A percentile compares a stretch with the other conserved stretches of the same genome.
Conservation (phyloP, 108 stramenopile genomes). For the Cyclotella sp. region DNA sequence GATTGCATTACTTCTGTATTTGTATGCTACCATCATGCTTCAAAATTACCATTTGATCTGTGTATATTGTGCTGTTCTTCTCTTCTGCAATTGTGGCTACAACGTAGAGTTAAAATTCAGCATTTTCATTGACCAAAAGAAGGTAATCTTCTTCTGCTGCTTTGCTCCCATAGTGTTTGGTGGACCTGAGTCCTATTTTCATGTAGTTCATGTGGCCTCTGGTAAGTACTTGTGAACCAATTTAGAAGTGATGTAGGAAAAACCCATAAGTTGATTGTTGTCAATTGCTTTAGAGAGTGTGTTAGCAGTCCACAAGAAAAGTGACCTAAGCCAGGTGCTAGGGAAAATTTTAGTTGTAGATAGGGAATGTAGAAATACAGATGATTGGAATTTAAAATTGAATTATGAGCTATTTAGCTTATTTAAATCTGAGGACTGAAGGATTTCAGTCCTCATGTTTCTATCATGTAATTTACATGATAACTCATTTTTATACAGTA, state of each 20-base stretch:
- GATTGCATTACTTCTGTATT: conserved; percentile 2
- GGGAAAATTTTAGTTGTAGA: no score
- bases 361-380: no score
- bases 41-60: not conserved
- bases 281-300: conserved; percentile 6
- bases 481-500: no score
- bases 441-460: no score
- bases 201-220: conserved; percentile 1
- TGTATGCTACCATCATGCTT: not conserved
- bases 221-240: not conserved
- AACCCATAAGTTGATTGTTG: no score
- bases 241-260: not conserved
- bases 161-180: no score
- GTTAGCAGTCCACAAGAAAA: no score
- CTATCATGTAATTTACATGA: no score
- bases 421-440: no score
- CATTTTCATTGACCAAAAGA: not conserved
- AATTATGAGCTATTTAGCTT: no score
- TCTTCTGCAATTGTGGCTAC: not conserved
- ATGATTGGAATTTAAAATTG: no score
- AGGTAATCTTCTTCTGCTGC: not conserved
- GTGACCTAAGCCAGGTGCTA: no score
- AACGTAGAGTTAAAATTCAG: not conserved
- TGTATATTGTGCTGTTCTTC: conserved; percentile 2
- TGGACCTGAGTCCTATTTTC: not conserved